Conservation (phyloP, 164 flowering plant species). For the Chloranthus sessilifolius region DNA sequence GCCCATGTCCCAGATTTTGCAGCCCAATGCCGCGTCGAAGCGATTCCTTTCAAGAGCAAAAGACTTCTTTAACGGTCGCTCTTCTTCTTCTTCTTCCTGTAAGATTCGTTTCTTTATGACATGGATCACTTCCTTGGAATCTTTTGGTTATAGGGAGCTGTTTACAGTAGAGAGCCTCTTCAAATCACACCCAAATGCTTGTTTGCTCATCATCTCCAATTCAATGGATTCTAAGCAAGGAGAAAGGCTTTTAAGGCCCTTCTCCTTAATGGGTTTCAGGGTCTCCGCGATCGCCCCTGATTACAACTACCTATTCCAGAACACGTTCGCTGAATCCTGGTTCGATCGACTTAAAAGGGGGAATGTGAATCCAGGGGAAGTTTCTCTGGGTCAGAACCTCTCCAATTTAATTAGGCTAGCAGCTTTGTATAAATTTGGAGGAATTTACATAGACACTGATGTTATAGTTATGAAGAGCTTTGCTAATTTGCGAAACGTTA, state of each 20-base stretch:
- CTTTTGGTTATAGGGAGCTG: conserved; percentile 51
- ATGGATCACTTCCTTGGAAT: conserved; percentile 70
- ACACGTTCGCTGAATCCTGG: conserved; percentile 63
- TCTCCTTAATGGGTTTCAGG: conserved; percentile 38
- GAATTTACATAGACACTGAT: conserved; percentile 79
- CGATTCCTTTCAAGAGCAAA: conserved; percentile 34
- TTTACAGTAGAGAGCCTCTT: conserved; percentile 62
- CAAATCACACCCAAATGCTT: conserved; percentile 64
- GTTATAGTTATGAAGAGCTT: conserved; percentile 64
- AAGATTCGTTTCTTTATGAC: conserved; percentile 71
- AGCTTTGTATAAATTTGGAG: conserved; percentile 72
- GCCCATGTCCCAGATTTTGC: conserved; percentile 13
- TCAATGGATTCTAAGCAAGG: conserved; percentile 63
- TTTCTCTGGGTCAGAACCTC: conserved; percentile 80
- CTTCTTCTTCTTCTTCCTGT: conserved; percentile 33
- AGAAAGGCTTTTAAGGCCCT: conserved; percentile 35
- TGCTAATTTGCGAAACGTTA: conserved; percentile 42
- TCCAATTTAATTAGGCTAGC: conserved; percentile 82
- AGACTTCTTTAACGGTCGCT: conserved; percentile 38
- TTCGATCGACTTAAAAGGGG: conserved; percentile 44
- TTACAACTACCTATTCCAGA: conserved; percentile 44
- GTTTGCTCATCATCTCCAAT: conserved; percentile 60
- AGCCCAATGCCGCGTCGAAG: conserved; percentile 11
- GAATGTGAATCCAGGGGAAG: conserved; percentile 55
- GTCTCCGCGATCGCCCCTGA: conserved; percentile 64